Percentiles rank a stretch among this genome's conserved stretches.
Evolutionary conservation across 768 basidiomycete species (phyloP).

Genomic region (Agaricus blazei): DNA sequence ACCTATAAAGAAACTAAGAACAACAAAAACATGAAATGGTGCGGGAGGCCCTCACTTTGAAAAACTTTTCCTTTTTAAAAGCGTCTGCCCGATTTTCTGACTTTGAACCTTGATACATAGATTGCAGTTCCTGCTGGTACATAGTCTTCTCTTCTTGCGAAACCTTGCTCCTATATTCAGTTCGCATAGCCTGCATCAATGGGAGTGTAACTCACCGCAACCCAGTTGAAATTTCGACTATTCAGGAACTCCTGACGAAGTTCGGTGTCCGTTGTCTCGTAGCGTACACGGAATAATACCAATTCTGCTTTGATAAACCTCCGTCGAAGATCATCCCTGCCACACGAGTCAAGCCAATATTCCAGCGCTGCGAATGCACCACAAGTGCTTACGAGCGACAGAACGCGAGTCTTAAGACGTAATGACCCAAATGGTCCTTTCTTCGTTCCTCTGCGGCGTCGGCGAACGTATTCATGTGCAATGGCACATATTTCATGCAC

Average conservation of each 20-base stretch:
- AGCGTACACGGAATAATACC: constrained; percentile 79
- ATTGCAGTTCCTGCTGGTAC: constrained; percentile 43
- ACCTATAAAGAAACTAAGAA: constrained; percentile 46
- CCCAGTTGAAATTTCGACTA: constrained; percentile 62
- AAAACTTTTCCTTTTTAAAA: constrained; percentile 57
- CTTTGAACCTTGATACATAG: constrained; percentile 36
- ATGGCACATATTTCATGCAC: constrained; percentile 70
- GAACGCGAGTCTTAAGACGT: constrained; percentile 90
- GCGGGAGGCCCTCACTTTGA: constrained; percentile 48
- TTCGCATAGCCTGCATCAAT: background rate
- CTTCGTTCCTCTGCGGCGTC: constrained; percentile 61
- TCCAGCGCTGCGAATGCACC: background rate
- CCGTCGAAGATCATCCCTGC: constrained; percentile 82
- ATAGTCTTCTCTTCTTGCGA: constrained; percentile 46
- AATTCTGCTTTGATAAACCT: constrained; percentile 89
- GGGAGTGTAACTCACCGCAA: constrained; percentile 34
- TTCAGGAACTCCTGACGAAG: constrained; percentile 67
- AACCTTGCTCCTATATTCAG: constrained; percentile 38
- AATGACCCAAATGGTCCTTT: constrained; percentile 89
- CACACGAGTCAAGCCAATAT: background rate
- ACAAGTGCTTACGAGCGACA: constrained; percentile 79
- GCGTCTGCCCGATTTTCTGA: constrained; percentile 26
- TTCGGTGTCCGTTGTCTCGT: constrained; percentile 50
- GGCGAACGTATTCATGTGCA: constrained; percentile 46
- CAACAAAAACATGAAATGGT: background rate